These are phyloP conservation scores for Pichia exigua DNA, from an alignment of 805 yeast species.

Conservation along the genomic window DNA sequence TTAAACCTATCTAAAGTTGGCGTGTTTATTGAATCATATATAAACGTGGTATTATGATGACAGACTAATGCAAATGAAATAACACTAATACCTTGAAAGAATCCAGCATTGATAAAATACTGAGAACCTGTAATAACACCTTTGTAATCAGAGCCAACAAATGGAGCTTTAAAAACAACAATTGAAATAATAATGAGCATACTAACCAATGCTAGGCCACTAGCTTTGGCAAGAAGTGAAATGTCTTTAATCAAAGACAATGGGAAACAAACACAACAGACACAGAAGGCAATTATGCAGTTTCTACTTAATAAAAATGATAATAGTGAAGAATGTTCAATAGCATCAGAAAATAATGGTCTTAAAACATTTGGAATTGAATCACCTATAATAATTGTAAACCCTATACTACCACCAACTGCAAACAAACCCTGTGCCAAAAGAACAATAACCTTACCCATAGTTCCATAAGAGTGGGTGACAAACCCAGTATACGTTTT, in stretches of 20 bases:
- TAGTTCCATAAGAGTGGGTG: constrained; percentile 63
- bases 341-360: constrained; percentile 42
- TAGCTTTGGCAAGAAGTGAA: constrained; percentile 77
- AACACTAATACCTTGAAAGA: constrained; percentile 89
- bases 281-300: constrained; percentile 60
- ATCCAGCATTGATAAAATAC: constrained; percentile 50
- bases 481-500: constrained; percentile 83
- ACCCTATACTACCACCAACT: constrained; percentile 90
- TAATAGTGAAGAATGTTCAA: constrained; percentile 31
- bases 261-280: constrained; percentile 73
- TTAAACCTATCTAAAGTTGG: constrained; percentile 74
- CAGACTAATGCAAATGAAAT: constrained; percentile 93
- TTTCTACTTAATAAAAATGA: constrained; percentile 57
- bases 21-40: constrained; percentile 70
- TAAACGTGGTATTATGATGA: constrained; percentile 89
- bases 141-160: constrained; percentile 37
- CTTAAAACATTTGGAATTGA: constrained; percentile 85
- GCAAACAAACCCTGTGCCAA: constrained; percentile 84
- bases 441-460: constrained; percentile 61
- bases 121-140: constrained; percentile 38
- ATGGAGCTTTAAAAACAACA: constrained; percentile 70
- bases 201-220: constrained; percentile 76
- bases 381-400: constrained; percentile 91
- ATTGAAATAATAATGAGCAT: constrained; percentile 73
- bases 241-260: constrained; percentile 74